phyloP scores from a whole-genome alignment of 139 green algal genomes.

The Haematococcus lacustris region DNA sequence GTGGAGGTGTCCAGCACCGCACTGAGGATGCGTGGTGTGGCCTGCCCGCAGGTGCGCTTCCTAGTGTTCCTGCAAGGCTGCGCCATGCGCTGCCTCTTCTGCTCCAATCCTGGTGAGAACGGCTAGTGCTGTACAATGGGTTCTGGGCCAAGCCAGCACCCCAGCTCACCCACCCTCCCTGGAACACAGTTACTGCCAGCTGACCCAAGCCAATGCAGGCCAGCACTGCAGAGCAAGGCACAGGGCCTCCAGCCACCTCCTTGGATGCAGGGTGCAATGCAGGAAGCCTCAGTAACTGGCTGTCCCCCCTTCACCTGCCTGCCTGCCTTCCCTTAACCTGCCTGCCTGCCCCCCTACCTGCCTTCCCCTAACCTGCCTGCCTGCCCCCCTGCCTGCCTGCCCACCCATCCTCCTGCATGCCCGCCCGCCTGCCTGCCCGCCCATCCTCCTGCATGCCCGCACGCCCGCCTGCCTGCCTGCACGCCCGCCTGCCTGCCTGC shows the following conservation, averaged over 20 bases:
- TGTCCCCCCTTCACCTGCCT: too few relatives aligned
- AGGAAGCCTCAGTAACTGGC: too few relatives aligned
- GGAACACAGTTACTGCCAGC: slow-evolving; percentile 8
- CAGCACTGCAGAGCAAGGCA: slow-evolving; percentile 22
- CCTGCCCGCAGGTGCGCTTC: too few relatives aligned
- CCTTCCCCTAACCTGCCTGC: not conserved
- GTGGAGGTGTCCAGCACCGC: too few relatives aligned
- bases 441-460: not conserved
- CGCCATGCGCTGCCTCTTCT: slow-evolving; percentile 63
- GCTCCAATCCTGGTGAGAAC: slow-evolving; percentile 39
- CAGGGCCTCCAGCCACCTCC: slow-evolving; percentile 11
- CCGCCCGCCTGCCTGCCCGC: not conserved
- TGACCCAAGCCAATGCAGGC: too few relatives aligned
- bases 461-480: not conserved
- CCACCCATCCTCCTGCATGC: not conserved
- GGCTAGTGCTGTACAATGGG: not conserved
- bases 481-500: not conserved
- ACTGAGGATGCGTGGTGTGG: too few relatives aligned
- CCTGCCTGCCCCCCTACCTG: not conserved
- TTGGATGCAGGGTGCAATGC: too few relatives aligned
- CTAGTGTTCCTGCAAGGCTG: slow-evolving; percentile 64
- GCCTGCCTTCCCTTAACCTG: too few relatives aligned
- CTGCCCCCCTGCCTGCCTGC: not conserved
- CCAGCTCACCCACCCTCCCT: slow-evolving; percentile 18
- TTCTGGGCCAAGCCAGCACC: slow-evolving; percentile 43